Evolutionary conservation across 352 stramenopile species (phyloP).

Genomic region (Globisporangium nodosum): DNA sequence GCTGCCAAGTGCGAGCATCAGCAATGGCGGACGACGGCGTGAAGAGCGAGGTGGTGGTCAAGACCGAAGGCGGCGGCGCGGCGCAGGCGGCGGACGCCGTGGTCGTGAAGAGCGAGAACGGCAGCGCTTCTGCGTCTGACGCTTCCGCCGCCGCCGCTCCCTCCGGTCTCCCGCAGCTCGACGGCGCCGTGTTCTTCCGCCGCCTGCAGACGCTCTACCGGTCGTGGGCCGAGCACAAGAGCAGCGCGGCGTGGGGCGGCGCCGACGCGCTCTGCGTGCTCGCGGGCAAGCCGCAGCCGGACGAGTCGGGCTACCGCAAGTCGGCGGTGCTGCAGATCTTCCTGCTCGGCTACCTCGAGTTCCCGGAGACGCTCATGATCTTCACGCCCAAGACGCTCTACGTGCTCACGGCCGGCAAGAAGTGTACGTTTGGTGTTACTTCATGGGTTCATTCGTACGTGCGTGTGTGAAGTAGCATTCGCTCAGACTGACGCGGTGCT

Average conservation of each 20-base stretch:
- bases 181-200: conserved; percentile 74
- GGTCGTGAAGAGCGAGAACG: conserved; percentile 29
- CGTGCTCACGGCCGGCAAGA: conserved; percentile 86
- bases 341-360: conserved; percentile 88
- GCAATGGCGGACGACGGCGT: conserved; percentile 23
- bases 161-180: conserved; percentile 31
- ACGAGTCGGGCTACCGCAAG: conserved; percentile 88
- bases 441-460: not conserved
- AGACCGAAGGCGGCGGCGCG: conserved; percentile 16
- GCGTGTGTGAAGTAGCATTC: not conserved
- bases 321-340: conserved; percentile 89
- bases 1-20: not conserved
- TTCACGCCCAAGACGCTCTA: conserved; percentile 83
- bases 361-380: conserved; percentile 90
- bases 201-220: conserved; percentile 71
- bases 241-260: conserved; percentile 38
- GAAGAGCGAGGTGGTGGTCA: conserved; percentile 20
- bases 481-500: no score
- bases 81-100: conserved; percentile 1
- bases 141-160: conserved; percentile 3
- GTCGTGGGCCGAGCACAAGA: conserved; percentile 59
- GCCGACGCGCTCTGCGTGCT: conserved; percentile 82
- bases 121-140: not conserved
- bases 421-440: conserved; percentile 38
- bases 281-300: conserved; percentile 68